Conservation (phyloP, 305 asterid genomes). For the Fraxinus greggii region DNA sequence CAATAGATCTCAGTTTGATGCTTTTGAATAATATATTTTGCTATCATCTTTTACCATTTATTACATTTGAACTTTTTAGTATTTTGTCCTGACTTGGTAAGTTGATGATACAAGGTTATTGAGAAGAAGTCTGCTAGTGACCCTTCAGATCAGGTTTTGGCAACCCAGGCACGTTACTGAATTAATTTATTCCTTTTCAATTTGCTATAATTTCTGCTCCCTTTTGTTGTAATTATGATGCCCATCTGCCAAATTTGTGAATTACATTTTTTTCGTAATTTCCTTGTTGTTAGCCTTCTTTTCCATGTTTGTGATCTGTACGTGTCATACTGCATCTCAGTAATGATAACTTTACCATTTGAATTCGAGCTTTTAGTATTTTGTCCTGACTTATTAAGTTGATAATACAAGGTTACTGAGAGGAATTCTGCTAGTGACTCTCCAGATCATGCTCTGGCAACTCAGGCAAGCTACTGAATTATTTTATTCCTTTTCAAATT, state of each 20-base stretch:
- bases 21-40: neutral
- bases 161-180: constrained; percentile 15
- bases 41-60: neutral
- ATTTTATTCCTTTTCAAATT: neutral
- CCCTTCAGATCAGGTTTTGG: constrained; percentile 11
- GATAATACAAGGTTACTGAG: constrained; percentile 13
- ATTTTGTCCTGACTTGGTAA: constrained; percentile 1
- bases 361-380: neutral
- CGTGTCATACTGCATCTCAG: neutral
- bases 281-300: neutral
- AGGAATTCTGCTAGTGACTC: constrained; percentile 19
- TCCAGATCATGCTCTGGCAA: neutral
- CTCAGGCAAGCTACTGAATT: constrained; percentile 17
- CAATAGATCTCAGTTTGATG: neutral
- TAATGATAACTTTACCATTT: neutral
- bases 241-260: neutral
- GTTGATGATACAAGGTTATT: constrained; percentile 5
- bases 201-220: neutral
- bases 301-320: neutral
- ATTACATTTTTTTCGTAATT: neutral
- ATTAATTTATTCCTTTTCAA: neutral
- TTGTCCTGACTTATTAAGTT: neutral
- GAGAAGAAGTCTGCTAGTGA: constrained; percentile 20
- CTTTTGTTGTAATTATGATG: neutral
- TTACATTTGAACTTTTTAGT: neutral